These are phyloP conservation scores for Delitschia confertaspora DNA, from an alignment of 495 filamentous ascomycete species.

Conservation along the genomic window DNA sequence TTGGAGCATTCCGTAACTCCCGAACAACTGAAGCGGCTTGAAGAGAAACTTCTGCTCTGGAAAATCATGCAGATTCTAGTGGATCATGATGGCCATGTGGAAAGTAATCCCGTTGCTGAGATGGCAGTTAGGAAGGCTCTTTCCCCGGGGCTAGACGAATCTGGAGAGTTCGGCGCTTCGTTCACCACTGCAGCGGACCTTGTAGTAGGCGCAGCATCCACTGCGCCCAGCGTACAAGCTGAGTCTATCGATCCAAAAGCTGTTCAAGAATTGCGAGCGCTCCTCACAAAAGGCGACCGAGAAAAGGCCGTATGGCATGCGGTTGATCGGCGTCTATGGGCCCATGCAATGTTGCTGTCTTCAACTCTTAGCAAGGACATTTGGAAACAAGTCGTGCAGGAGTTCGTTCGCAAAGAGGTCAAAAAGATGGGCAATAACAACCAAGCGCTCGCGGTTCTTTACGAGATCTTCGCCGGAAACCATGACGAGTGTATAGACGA, in stretches of 20 bases:
- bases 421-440: slow-evolving; percentile 65
- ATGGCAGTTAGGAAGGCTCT: slow-evolving; percentile 64
- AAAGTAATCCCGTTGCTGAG: slow-evolving; percentile 63
- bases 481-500: slow-evolving; percentile 92
- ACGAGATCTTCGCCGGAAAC: slow-evolving; percentile 88
- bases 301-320: slow-evolving; percentile 92
- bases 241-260: slow-evolving; percentile 60
- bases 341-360: slow-evolving; percentile 86
- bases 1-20: slow-evolving; percentile 35
- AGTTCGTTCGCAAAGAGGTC: slow-evolving; percentile 89
- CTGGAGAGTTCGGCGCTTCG: slow-evolving; percentile 22
- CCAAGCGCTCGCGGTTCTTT: slow-evolving; percentile 79
- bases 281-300: slow-evolving; percentile 69
- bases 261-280: slow-evolving; percentile 58
- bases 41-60: slow-evolving; percentile 81
- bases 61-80: slow-evolving; percentile 72
- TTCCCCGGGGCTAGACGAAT: slow-evolving; percentile 43
- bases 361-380: slow-evolving; percentile 59
- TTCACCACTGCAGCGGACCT: slow-evolving; percentile 28
- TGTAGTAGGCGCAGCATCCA: slow-evolving; percentile 24
- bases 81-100: slow-evolving; percentile 75
- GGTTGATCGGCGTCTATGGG: slow-evolving; percentile 91
- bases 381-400: slow-evolving; percentile 87
- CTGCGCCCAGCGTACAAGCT: slow-evolving; percentile 34
- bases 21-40: slow-evolving; percentile 41